Base-by-base conservation (phyloP, 2,329 filamentous ascomycete species). In the Fusarium nisikadoi region DNA sequence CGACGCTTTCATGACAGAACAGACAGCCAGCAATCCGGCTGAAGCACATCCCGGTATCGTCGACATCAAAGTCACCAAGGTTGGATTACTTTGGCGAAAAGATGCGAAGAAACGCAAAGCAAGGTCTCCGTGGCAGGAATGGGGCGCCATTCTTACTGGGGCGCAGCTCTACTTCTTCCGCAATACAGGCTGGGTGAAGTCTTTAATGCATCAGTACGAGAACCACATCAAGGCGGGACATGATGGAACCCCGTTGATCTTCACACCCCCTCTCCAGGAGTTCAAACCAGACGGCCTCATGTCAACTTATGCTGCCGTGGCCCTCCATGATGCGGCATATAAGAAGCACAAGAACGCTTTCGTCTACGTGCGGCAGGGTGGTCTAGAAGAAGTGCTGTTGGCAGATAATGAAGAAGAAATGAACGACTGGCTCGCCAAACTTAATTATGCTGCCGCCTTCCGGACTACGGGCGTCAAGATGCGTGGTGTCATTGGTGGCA, bases 291-390 rank as follows among this genome's bases (percentile, higher is more conserved):
- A 99, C 81, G 93, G 91, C 11, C 87, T 97, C 57, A 95, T 99
- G 86, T 97, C 96, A 3, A 98, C 95, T 8, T 93, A 98, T 73
- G 93, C 95, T 70, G 94, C 95, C 1, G 95, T 99, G 36, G 95
- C 95, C 14, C 85, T 99, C 42, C 86, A 94, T 45, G 96, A 99
- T 80, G 88, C 89, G 5, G 93, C 88, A 13, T 99, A 99, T 81
- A 97, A 92, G 81, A 96, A 94, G 80, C 96, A 99, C 82, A 99
- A 98, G 82, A 91, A 98, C 80, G 94, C 96, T 0, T 98, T 99
- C 78, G 88, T 95, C 19, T 95, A 98, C 76, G 93, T 97, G 66
- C 90, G 94, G 35, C 93, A 96, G 72, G 93, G 93, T 55, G 93
- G 94, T 2, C 85, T 95, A 42, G 95, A 99, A 77, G 96, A 99